Base-by-base conservation (phyloP, 2,329 filamentous ascomycete genomes). In the Microdochium bolleyi region DNA sequence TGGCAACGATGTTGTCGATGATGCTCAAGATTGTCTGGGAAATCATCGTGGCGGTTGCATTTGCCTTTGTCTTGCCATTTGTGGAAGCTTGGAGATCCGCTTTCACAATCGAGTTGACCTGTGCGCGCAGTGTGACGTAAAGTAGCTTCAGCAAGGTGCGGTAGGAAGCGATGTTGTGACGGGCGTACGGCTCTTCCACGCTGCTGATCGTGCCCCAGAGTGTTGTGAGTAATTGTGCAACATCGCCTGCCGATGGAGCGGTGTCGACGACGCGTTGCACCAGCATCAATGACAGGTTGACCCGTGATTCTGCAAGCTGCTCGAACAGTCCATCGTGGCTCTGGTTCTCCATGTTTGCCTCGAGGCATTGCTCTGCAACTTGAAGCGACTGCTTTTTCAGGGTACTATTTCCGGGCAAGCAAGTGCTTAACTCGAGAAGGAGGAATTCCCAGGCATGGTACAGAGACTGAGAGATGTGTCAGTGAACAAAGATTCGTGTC, bases 361-460 rank as follows among this genome's bases (percentile, higher is more conserved):
- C 74, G 54, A 99, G 75, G 62, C 91, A 95, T 60, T 89, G 85
- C 57, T 84, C 80, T 8, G 88, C 84, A 49, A 95, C 86, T 54
- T 85, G 79, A 30, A 89, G 74, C 73, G 95, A 84, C 53, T 88
- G 79, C 60, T 80, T 83, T 53, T 85, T 81, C 3, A 92, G 73
- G 24, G 71, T 71, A 14, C 74, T 70, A 57, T 76, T 73, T 34
- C 71, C 67, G 1, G 77, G 76, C n/a, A 83, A 68, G 55, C 76
- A 81, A 37, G 82, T 82, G 65, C 87, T 89, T 49, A 99, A 78
- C 63, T 96, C 92, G 50, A 94, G 78, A 14, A 92, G 82, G 9
- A 99, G 77, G 54, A 89, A 85, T 66, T 95, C 92, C 90, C 92
- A 97, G 52, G 89, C 88, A 61, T 89, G 84, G 57, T 96, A 87